A percentile compares a stretch with the other conserved stretches of the same genome.
phyloP scores from a whole-genome alignment of 1,284 basidiomycete species.

The Lignosus rhinocerotis region DNA sequence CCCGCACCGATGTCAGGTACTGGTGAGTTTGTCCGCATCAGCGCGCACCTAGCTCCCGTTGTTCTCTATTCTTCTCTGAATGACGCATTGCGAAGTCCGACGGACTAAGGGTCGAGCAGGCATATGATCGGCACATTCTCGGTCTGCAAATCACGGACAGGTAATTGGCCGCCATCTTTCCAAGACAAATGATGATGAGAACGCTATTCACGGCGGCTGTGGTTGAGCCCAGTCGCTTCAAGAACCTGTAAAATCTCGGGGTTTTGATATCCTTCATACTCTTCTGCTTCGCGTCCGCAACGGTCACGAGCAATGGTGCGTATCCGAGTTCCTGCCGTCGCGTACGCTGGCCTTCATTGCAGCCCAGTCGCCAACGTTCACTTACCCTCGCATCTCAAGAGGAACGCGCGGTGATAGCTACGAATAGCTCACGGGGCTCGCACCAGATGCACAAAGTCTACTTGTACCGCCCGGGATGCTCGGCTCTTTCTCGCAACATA shows the following conservation, averaged over 20 bases:
- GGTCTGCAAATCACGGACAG: constrained; percentile 11
- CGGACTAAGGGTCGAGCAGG: constrained; percentile 10
- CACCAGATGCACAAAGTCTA: background rate
- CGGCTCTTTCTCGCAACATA: constrained; percentile 26
- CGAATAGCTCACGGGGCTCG: constrained; percentile 22
- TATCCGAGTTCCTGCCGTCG: constrained; percentile 32
- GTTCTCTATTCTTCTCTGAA: background rate
- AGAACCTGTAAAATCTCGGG: constrained; percentile 24
- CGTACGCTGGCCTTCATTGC: constrained; percentile 1
- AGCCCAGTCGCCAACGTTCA: constrained; percentile 1
- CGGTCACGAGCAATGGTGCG: constrained; percentile 28
- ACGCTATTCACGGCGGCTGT: background rate
- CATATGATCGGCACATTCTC: constrained; percentile 26
- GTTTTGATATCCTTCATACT: constrained; percentile 15
- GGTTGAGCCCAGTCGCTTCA: background rate
- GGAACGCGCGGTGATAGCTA: constrained; percentile 7
- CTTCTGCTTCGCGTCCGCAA: constrained; percentile 5
- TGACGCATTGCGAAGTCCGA: constrained; percentile 1
- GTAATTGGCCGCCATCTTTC: constrained; percentile 7
- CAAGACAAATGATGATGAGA: constrained; percentile 12
- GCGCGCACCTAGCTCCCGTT: background rate
- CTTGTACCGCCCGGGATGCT: constrained; percentile 4
- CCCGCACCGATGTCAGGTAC: background rate
- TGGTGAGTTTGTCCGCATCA: background rate
- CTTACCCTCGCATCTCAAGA: background rate